Percentiles rank a stretch among this genome's conserved stretches.
Conservation (phyloP, 805 yeast species). For the Candida andamanensis region DNA sequence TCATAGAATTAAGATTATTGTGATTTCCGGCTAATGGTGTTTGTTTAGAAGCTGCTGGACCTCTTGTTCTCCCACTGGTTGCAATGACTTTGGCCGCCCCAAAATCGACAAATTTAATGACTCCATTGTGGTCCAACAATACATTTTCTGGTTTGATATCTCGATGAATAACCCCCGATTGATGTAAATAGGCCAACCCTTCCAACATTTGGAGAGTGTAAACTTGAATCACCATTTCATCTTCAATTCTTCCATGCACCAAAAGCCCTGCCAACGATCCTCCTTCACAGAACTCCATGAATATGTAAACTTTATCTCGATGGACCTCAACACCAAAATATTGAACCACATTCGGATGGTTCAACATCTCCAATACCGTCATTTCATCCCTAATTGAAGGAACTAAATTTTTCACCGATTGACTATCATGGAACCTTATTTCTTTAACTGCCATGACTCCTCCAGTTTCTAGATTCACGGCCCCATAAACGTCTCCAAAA, state of each 20-base stretch:
- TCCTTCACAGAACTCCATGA: slow-evolving; percentile 97
- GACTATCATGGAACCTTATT: slow-evolving; percentile 83
- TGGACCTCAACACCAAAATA: slow-evolving; percentile 97
- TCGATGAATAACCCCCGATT: slow-evolving; percentile 91
- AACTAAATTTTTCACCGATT: slow-evolving; percentile 75
- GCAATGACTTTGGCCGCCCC: slow-evolving; percentile 94
- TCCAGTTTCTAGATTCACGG: slow-evolving; percentile 90
- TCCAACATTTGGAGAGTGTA: slow-evolving; percentile 90
- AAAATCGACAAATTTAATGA: slow-evolving; percentile 92
- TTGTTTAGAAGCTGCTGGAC: slow-evolving; percentile 12
- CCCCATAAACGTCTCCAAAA: slow-evolving; percentile 90
- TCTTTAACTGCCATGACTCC: slow-evolving; percentile 97
- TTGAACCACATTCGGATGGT: slow-evolving; percentile 95
- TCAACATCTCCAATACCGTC: slow-evolving; percentile 91
- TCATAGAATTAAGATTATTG: slow-evolving; percentile 45
- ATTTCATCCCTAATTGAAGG: slow-evolving; percentile 92
- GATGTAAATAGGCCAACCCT: slow-evolving; percentile 91
- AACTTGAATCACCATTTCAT: slow-evolving; percentile 86
- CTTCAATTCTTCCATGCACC: slow-evolving; percentile 92
- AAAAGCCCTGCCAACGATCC: slow-evolving; percentile 84
- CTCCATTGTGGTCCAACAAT: slow-evolving; percentile 83
- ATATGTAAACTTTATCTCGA: slow-evolving; percentile 87
- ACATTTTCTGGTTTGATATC: slow-evolving; percentile 96
- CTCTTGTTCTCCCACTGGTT: slow-evolving; percentile 46
- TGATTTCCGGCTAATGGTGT: slow-evolving; percentile 10